These are phyloP conservation scores for Cercospora canescens DNA, from an alignment of 2,329 filamentous ascomycete species.

Conservation along the genomic window DNA sequence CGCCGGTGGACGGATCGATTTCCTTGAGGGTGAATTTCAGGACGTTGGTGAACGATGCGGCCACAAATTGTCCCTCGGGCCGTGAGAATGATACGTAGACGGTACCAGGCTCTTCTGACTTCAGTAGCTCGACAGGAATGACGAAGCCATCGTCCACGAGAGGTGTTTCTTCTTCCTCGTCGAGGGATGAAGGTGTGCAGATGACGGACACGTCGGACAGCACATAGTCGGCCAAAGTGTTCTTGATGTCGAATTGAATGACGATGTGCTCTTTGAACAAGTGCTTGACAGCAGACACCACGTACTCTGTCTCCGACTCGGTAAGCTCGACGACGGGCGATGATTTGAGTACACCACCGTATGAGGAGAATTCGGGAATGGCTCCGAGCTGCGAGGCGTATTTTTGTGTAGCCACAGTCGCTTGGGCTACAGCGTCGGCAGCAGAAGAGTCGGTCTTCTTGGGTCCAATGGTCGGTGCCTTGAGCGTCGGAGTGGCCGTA, in stretches of 20 bases:
- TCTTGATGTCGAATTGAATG: slow-evolving; percentile 95
- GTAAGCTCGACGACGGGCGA: slow-evolving; percentile 84
- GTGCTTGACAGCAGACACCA: slow-evolving; percentile 91
- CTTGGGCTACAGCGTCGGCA: slow-evolving; percentile 69
- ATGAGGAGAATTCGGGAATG: slow-evolving; percentile 88
- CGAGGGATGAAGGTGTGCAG: slow-evolving; percentile 76
- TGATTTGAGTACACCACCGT: slow-evolving; percentile 90
- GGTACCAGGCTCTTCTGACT: slow-evolving; percentile 83
- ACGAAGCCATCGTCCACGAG: slow-evolving; percentile 81
- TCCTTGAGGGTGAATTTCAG: slow-evolving; percentile 98
- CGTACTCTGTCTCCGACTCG: slow-evolving; percentile 96
- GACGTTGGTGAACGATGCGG: slow-evolving; percentile 82
- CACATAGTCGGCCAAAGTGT: slow-evolving; percentile 88
- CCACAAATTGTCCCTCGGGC: slow-evolving; percentile 70
- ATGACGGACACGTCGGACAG: slow-evolving; percentile 86
- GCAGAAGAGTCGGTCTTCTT: slow-evolving; percentile 73
- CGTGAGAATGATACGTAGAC: slow-evolving; percentile 96
- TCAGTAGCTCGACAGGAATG: slow-evolving; percentile 79
- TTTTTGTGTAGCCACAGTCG: slow-evolving; percentile 78
- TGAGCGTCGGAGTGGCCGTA: slow-evolving; percentile 86
- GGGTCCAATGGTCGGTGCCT: slow-evolving; percentile 80
- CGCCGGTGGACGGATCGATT: slow-evolving; percentile 89
- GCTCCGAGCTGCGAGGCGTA: slow-evolving; percentile 84
- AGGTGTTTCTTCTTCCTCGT: slow-evolving; percentile 80
- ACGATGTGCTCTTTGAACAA: slow-evolving; percentile 97